phyloP scores from a whole-genome alignment of 352 stramenopile genomes.

The Phytophthora brassicae region DNA sequence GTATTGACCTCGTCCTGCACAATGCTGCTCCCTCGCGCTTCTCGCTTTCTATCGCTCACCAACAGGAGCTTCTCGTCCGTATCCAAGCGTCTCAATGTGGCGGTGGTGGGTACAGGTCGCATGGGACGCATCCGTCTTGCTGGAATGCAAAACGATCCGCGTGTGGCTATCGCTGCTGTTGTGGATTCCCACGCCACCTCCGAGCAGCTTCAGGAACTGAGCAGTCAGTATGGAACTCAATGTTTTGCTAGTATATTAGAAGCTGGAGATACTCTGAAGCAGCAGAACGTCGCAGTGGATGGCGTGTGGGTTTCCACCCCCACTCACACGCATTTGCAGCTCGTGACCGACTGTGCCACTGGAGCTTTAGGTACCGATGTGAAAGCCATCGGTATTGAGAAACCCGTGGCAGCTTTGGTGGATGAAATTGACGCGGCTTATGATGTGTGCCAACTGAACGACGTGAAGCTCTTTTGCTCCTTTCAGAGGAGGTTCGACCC shows the following conservation, averaged over 20 bases:
- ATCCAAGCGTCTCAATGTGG: slow-evolving; percentile 43
- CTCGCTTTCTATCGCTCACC: slow-evolving; percentile 15
- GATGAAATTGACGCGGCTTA: slow-evolving; percentile 69
- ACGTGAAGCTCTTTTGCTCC: slow-evolving; percentile 84
- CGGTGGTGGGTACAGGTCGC: slow-evolving; percentile 69
- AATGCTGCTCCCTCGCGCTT: slow-evolving; percentile 21
- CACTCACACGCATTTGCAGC: slow-evolving; percentile 63
- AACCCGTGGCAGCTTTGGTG: slow-evolving; percentile 61
- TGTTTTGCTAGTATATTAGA: slow-evolving; percentile 44
- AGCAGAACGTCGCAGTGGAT: slow-evolving; percentile 32
- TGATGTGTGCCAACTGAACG: slow-evolving; percentile 40
- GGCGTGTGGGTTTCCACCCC: slow-evolving; percentile 79
- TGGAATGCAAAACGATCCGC: slow-evolving; percentile 54
- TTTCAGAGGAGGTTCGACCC: slow-evolving; percentile 92
- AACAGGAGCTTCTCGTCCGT: slow-evolving; percentile 15
- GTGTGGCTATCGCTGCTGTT: slow-evolving; percentile 61
- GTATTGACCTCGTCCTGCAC: slow-evolving; percentile 2
- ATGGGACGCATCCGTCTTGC: slow-evolving; percentile 76
- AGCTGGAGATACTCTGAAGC: slow-evolving; percentile 24
- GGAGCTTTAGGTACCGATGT: slow-evolving; percentile 17
- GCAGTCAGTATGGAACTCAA: slow-evolving; percentile 45
- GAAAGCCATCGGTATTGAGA: slow-evolving; percentile 74
- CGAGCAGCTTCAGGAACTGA: slow-evolving; percentile 25
- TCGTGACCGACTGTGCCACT: slow-evolving; percentile 41
- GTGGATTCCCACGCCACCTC: slow-evolving; percentile 44